phyloP scores from a whole-genome alignment of 140 eudicot species.

The Flaveria floridana region DNA sequence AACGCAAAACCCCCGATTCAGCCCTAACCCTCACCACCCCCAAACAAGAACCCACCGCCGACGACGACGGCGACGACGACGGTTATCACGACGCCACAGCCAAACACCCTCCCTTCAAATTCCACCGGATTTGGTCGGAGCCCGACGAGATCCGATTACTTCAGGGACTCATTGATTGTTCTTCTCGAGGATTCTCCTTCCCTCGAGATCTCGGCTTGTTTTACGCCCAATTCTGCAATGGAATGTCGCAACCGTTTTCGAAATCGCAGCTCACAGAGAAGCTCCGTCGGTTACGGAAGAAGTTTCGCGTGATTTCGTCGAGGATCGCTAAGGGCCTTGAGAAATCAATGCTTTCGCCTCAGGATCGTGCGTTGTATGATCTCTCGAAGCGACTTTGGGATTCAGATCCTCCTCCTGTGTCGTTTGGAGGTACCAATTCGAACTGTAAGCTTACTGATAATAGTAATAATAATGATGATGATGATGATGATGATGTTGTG shows the following conservation, averaged over 20 bases:
- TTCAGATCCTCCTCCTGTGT: conserved; percentile 42
- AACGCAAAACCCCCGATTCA: conserved; percentile 55
- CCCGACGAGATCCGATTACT: conserved; percentile 75
- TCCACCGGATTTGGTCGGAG: conserved; percentile 75
- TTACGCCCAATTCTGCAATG: conserved; percentile 41
- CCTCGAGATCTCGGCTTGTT: conserved; percentile 58
- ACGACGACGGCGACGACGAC: conserved; percentile 9
- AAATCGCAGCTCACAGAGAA: conserved; percentile 77
- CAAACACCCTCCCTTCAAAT: conserved; percentile 52
- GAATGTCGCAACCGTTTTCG: conserved; percentile 63
- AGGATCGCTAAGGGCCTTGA: conserved; percentile 49
- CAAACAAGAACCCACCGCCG: conserved; percentile 16
- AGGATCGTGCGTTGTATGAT: conserved; percentile 58
- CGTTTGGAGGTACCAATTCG: conserved; percentile 28
- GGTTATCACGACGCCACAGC: not conserved
- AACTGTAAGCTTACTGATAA: not conserved
- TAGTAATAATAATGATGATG: no score
- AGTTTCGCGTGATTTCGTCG: conserved; percentile 57
- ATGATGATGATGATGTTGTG: not conserved
- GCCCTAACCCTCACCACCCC: conserved; percentile 21
- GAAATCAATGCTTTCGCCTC: conserved; percentile 42
- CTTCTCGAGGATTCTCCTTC: conserved; percentile 43
- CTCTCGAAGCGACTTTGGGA: conserved; percentile 63
- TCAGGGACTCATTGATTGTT: conserved; percentile 51
- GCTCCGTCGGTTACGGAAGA: conserved; percentile 66